phyloP scores from a whole-genome alignment of 78 protist species.

The Acrasis kona region DNA sequence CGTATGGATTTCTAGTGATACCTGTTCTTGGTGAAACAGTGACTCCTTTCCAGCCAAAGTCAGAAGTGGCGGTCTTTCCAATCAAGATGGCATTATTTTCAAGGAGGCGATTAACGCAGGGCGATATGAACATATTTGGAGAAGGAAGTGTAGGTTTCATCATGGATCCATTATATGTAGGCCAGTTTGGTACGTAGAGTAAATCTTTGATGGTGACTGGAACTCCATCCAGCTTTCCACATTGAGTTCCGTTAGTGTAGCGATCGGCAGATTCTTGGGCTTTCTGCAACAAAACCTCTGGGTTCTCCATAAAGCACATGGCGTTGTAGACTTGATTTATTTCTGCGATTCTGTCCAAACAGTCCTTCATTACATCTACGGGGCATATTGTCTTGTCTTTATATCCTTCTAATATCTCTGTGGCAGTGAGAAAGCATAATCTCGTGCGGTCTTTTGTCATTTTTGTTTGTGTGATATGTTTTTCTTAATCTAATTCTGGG shows the following conservation, averaged over 20 bases:
- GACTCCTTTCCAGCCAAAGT: background rate
- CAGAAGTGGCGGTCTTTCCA: background rate
- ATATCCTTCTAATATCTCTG: too few species aligned
- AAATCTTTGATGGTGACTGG: background rate
- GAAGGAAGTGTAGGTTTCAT: background rate
- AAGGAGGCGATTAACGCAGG: background rate
- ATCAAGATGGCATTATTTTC: background rate
- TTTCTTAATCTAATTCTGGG: too few species aligned
- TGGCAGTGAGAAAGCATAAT: too few species aligned
- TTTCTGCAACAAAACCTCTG: background rate
- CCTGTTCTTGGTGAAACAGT: background rate
- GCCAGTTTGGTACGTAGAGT: background rate
- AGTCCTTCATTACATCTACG: too few species aligned
- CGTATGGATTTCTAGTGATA: background rate
- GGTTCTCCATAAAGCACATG: background rate
- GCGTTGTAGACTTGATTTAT: background rate
- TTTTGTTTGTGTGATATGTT: too few species aligned
- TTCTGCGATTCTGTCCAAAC: background rate
- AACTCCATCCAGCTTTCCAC: background rate
- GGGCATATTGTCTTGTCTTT: too few species aligned
- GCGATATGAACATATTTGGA: background rate
- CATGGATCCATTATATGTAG: background rate
- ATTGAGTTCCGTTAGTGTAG: background rate
- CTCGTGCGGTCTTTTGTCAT: too few species aligned
- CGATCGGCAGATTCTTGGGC: background rate